Conservation (phyloP, 1,139 yeast genomes). For the Arxiozyma heterogenica region DNA sequence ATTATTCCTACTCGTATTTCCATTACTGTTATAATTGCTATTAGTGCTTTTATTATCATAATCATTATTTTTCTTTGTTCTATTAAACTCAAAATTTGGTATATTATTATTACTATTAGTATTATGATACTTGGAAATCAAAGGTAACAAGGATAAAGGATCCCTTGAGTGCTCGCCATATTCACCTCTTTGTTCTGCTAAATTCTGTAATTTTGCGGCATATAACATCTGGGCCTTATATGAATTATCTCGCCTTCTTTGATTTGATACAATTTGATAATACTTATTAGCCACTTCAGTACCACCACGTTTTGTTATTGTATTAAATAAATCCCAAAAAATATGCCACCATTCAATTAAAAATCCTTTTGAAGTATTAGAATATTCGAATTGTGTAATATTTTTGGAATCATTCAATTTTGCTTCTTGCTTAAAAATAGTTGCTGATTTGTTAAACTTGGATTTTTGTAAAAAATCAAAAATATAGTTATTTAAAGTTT, state of each 20-base stretch:
- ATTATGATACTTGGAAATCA: not conserved
- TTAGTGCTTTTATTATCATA: slow-evolving; percentile 4
- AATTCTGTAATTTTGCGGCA: slow-evolving; percentile 32
- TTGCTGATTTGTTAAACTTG: slow-evolving; percentile 62
- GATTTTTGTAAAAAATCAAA: slow-evolving; percentile 79
- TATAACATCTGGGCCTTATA: slow-evolving; percentile 38
- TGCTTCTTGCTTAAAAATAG: slow-evolving; percentile 64
- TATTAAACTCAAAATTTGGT: slow-evolving; percentile 1
- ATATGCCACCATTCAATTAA: slow-evolving; percentile 94
- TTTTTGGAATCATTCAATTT: slow-evolving; percentile 29
- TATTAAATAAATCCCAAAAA: slow-evolving; percentile 89
- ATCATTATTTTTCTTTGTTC: not conserved
- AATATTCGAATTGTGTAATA: slow-evolving; percentile 2
- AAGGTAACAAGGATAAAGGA: slow-evolving; percentile 9
- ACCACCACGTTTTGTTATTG: slow-evolving; percentile 58
- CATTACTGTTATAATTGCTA: not conserved
- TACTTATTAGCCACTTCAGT: slow-evolving; percentile 61
- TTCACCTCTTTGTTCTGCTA: slow-evolving; percentile 25
- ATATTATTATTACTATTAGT: not conserved
- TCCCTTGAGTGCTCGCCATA: slow-evolving; percentile 17
- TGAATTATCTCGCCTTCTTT: slow-evolving; percentile 51
- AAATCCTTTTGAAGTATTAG: slow-evolving; percentile 78
- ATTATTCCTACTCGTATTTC: not conserved
- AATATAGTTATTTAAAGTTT: slow-evolving; percentile 54
- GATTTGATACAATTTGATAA: slow-evolving; percentile 57